Evolutionary conservation across 23 red algal genomes (phyloP).

Genomic region (Gracilaria domingensis): DNA sequence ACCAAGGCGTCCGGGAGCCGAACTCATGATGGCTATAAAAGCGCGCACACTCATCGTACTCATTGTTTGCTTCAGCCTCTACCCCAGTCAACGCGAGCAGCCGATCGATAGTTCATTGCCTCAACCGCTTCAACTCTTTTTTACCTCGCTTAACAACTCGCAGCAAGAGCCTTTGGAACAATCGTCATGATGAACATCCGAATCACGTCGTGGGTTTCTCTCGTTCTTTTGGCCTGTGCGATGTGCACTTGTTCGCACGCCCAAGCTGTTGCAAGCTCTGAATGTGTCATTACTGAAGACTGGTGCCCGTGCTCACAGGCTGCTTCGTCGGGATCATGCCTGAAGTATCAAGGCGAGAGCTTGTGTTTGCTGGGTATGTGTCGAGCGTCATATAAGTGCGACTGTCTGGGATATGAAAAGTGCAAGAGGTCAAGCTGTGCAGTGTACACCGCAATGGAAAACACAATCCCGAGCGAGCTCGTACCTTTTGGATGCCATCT

Average conservation of each 20-base stretch:
- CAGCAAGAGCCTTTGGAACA: too few species aligned
- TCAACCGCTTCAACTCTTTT: too few species aligned
- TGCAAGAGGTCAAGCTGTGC: constrained; percentile 38
- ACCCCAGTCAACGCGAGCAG: neutral
- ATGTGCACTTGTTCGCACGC: too few species aligned
- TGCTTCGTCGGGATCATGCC: constrained; percentile 17
- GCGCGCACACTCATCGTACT: neutral
- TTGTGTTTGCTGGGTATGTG: constrained; percentile 21
- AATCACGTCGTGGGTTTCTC: too few species aligned
- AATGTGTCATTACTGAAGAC: constrained; percentile 31
- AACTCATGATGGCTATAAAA: too few species aligned
- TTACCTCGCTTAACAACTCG: too few species aligned
- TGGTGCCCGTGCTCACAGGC: constrained; percentile 29
- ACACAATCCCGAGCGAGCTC: constrained; percentile 21
- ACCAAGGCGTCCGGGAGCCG: neutral
- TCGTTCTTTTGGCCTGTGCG: too few species aligned
- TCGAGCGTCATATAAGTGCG: constrained; percentile 15
- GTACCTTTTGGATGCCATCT: constrained; percentile 44
- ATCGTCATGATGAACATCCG: too few species aligned
- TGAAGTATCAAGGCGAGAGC: constrained; percentile 20
- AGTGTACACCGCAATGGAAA: constrained; percentile 16
- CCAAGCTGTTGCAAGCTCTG: neutral
- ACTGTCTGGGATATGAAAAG: constrained; percentile 37
- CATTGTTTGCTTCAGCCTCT: neutral
- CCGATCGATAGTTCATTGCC: neutral